Conservation (phyloP, 2,329 filamentous ascomycete species). For the Cryphonectria nitschkei region DNA sequence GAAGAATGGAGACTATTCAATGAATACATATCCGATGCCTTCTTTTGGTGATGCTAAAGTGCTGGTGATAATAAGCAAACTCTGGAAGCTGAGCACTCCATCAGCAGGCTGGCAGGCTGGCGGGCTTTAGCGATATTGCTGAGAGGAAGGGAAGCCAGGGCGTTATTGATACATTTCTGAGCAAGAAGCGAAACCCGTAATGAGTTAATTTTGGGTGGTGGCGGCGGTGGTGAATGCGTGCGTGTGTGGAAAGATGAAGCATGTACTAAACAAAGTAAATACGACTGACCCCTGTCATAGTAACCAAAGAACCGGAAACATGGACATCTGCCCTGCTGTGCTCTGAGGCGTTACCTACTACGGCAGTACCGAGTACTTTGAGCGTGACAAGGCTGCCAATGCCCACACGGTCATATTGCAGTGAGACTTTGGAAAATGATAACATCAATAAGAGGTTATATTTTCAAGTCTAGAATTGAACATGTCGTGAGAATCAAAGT, state of each 20-base stretch:
- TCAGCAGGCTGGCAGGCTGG: background rate
- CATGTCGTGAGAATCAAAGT: background rate
- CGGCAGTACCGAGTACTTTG: background rate
- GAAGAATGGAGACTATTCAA: background rate
- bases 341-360: background rate
- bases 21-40: conserved; percentile 19
- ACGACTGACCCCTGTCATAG: conserved; percentile 3
- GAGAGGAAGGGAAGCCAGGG: background rate
- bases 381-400: background rate
- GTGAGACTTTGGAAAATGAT: background rate
- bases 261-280: background rate
- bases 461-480: background rate
- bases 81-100: background rate
- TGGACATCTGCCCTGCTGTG: background rate
- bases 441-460: background rate
- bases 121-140: background rate
- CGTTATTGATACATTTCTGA: background rate
- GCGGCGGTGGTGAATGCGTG: background rate
- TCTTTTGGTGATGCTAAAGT: background rate
- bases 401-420: background rate
- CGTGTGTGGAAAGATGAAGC: too few species aligned
- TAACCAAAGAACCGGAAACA: conserved; percentile 1
- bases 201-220: background rate
- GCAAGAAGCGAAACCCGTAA: background rate
- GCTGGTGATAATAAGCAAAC: background rate